Conservation (phyloP, 371 early-diverging fungal species). For the Smittium mucronatum region DNA sequence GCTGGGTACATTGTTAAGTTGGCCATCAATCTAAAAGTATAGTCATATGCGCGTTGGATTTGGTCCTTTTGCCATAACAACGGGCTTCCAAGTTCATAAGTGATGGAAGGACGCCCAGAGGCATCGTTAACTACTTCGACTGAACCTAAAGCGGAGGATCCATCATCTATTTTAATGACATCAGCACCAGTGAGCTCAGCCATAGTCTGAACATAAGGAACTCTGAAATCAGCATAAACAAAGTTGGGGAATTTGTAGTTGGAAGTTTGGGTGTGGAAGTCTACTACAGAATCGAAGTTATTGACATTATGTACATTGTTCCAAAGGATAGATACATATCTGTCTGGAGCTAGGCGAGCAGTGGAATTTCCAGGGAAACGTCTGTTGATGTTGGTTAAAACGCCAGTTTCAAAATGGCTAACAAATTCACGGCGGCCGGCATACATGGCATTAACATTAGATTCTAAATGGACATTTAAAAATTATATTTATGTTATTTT, state of each 20-base stretch:
- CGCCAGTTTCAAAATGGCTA: neutral
- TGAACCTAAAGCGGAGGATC: neutral
- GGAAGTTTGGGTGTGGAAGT: neutral
- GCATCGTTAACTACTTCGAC: neutral
- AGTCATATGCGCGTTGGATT: slow-evolving; percentile 2
- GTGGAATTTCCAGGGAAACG: neutral
- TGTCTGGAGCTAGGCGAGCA: neutral
- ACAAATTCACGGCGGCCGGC: neutral
- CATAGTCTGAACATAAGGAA: neutral
- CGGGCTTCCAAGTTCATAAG: slow-evolving; percentile 4
- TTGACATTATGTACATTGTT: neutral
- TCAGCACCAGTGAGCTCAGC: slow-evolving; percentile 9
- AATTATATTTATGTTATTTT: neutral
- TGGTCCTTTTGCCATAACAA: neutral
- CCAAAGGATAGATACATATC: neutral
- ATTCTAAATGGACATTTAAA: neutral
- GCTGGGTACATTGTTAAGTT: neutral
- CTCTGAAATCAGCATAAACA: slow-evolving; percentile 6
- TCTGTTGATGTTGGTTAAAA: neutral
- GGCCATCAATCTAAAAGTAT: slow-evolving; percentile 1
- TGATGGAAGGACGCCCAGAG: neutral
- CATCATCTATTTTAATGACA: slow-evolving; percentile 3
- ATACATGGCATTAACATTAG: neutral
- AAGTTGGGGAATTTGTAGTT: neutral
- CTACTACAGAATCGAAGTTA: neutral